These are phyloP conservation scores for Zostera marina DNA, from an alignment of 116 monocot genomes.

Conservation along the genomic window DNA sequence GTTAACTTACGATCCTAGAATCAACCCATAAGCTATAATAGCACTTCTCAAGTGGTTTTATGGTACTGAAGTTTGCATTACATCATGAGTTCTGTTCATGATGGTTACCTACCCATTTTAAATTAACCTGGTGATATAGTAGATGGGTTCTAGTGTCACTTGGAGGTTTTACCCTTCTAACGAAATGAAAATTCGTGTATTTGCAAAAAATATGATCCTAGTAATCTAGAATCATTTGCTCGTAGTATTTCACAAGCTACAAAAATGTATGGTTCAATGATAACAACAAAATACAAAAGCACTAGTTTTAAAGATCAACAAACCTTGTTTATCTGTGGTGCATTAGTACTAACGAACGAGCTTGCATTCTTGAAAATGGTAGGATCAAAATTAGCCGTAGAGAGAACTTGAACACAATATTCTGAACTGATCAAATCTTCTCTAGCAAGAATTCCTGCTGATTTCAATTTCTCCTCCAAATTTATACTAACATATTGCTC, in stretches of 20 bases:
- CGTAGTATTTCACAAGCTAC: too few relatives aligned
- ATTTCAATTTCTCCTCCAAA: slow-evolving; percentile 15
- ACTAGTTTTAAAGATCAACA: background rate
- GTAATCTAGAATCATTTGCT: too few relatives aligned
- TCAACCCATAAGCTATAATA: too few relatives aligned
- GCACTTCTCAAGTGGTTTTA: too few relatives aligned
- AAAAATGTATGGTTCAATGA: too few relatives aligned
- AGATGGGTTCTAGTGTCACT: too few relatives aligned
- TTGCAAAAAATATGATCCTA: too few relatives aligned
- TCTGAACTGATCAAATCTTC: slow-evolving; percentile 6
- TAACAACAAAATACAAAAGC: background rate
- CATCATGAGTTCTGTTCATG: background rate
- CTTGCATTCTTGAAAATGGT: slow-evolving; percentile 3
- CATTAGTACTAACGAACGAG: slow-evolving; percentile 1
- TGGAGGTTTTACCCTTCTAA: too few relatives aligned
- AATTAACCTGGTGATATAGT: too few relatives aligned
- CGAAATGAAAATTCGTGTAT: too few relatives aligned
- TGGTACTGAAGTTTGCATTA: background rate
- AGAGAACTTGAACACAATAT: slow-evolving; percentile 1
- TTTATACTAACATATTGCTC: slow-evolving; percentile 1
- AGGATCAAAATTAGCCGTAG: slow-evolving; percentile 3
- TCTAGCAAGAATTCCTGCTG: slow-evolving; percentile 7
- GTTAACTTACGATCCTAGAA: background rate
- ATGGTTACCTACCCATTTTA: too few relatives aligned
- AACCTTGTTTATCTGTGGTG: slow-evolving; percentile 13